These are phyloP conservation scores for Penicillium ochrochloron DNA, from an alignment of 495 filamentous ascomycete species.

Conservation along the genomic window DNA sequence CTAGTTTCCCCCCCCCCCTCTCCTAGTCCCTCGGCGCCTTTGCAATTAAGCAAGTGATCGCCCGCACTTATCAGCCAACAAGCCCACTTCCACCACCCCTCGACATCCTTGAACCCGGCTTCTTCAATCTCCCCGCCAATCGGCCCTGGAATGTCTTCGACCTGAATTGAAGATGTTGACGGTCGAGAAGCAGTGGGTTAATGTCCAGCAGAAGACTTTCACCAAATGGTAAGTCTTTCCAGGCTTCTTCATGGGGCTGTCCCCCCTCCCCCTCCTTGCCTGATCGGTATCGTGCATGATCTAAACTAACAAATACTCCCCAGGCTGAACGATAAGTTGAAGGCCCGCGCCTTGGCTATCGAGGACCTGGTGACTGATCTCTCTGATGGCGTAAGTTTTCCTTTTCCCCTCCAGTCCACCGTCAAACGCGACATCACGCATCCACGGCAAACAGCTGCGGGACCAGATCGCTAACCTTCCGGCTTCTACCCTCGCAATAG, in stretches of 20 bases:
- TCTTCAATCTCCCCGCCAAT: slow-evolving; percentile 24
- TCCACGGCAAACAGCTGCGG: neutral
- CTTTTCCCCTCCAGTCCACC: slow-evolving; percentile 11
- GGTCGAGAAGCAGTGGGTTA: slow-evolving; percentile 90
- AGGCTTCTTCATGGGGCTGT: neutral
- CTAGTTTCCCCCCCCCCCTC: slow-evolving; percentile 10
- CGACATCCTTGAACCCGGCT: slow-evolving; percentile 2
- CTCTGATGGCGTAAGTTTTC: slow-evolving; percentile 80
- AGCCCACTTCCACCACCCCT: neutral
- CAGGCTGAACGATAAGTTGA: slow-evolving; percentile 95
- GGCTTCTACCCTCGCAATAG: slow-evolving; percentile 45
- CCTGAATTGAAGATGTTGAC: slow-evolving; percentile 57
- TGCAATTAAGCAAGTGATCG: slow-evolving; percentile 18
- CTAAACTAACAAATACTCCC: neutral
- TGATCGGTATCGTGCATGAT: neutral
- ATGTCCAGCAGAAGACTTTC: slow-evolving; percentile 99
- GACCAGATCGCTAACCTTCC: neutral
- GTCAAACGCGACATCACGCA: neutral
- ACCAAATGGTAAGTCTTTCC: slow-evolving; percentile 77
- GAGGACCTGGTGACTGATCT: slow-evolving; percentile 86
- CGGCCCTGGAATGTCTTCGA: slow-evolving; percentile 50
- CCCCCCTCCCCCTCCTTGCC: neutral
- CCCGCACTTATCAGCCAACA: slow-evolving; percentile 15
- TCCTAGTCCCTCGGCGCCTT: neutral
- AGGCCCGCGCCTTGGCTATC: slow-evolving; percentile 71